Conservation (phyloP, 106 monocot species). For the Allium fistulosum region DNA sequence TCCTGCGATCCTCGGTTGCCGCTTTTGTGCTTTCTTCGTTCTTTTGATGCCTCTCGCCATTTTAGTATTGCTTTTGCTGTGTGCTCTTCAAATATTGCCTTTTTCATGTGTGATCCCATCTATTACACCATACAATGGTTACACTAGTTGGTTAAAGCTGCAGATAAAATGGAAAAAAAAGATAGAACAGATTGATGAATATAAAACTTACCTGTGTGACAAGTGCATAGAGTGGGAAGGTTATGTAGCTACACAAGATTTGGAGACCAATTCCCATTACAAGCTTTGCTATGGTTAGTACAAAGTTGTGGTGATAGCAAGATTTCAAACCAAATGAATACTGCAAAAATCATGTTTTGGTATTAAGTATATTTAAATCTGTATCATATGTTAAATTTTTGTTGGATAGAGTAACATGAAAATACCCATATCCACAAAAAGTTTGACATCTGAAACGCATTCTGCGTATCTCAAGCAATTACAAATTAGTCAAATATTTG, state of each 20-base stretch:
- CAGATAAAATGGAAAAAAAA: not conserved
- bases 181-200: not conserved
- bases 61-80: constrained; percentile 30
- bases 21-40: constrained; percentile 16
- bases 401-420: not conserved
- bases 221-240: constrained; percentile 59
- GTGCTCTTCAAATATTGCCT: constrained; percentile 38
- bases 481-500: too few relatives aligned
- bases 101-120: constrained; percentile 58
- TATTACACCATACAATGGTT: not conserved
- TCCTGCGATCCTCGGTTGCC: not conserved
- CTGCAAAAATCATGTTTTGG: constrained; percentile 7
- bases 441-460: constrained; percentile 51
- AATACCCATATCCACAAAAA: constrained; percentile 35
- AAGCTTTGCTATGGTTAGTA: constrained; percentile 25
- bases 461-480: constrained; percentile 15
- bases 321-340: constrained; percentile 30
- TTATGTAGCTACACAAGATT: constrained; percentile 51
- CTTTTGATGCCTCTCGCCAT: constrained; percentile 27
- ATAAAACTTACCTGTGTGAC: constrained; percentile 39
- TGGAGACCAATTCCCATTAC: constrained; percentile 29
- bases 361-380: too few relatives aligned
- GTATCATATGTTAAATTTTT: too few relatives aligned
- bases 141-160: not conserved
- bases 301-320: constrained; percentile 32